These are phyloP conservation scores for Conidiobolus incongruus DNA, from an alignment of 371 early-diverging fungal species.

Conservation along the genomic window DNA sequence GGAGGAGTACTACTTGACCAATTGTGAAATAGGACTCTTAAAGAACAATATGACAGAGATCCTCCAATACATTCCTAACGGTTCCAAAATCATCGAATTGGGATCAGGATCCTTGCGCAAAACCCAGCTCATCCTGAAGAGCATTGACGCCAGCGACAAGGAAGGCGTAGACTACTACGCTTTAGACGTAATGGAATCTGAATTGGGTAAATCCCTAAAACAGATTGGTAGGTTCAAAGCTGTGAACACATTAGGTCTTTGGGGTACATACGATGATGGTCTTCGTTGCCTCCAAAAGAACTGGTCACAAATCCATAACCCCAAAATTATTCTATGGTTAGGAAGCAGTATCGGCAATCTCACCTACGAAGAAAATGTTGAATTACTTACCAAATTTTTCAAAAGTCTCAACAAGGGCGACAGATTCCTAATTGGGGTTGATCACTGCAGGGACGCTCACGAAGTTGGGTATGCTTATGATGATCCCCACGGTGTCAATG, in stretches of 20 bases:
- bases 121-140: conserved; percentile 49
- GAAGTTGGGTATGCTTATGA: conserved; percentile 62
- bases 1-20: conserved; percentile 65
- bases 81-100: conserved; percentile 51
- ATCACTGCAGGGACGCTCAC: conserved; percentile 40
- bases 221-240: conserved; percentile 21
- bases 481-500: conserved; percentile 49
- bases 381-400: conserved; percentile 15
- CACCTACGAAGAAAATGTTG: conserved; percentile 24
- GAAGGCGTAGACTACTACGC: conserved; percentile 72
- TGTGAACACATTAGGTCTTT: conserved; percentile 46
- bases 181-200: conserved; percentile 60
- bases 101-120: conserved; percentile 78
- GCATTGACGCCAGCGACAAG: conserved; percentile 32
- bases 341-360: conserved; percentile 76
- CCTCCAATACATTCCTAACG: conserved; percentile 31
- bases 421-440: conserved; percentile 56
- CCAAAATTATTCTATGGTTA: conserved; percentile 63
- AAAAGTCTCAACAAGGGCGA: conserved; percentile 34
- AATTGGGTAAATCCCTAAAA: conserved; percentile 31
- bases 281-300: conserved; percentile 28
- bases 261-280: conserved; percentile 74
- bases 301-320: too few relatives aligned
- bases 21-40: conserved; percentile 58
- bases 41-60: conserved; percentile 29